phyloP scores from a whole-genome alignment of 176 grass and related monocot genomes.

The Phragmites australis region DNA sequence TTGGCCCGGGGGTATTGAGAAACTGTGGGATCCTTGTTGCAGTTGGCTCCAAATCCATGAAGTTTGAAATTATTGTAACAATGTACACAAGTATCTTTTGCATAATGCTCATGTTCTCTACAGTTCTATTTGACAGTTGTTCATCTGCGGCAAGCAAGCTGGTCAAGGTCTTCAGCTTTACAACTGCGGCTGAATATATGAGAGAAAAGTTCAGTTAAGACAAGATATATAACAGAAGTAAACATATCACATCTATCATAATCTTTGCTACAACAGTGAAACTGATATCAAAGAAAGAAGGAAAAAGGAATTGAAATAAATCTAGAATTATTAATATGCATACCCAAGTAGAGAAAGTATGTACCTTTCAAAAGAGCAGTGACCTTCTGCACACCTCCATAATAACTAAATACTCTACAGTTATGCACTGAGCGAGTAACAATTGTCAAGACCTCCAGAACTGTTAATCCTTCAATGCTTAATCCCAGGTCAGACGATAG shows the following conservation, averaged over 20 bases:
- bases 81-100: constrained; percentile 87
- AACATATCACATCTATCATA: constrained; percentile 27
- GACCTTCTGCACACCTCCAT: constrained; percentile 91
- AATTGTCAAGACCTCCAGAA: constrained; percentile 81
- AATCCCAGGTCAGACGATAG: constrained; percentile 59
- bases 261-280: neutral
- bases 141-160: constrained; percentile 84
- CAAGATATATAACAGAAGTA: constrained; percentile 18
- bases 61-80: constrained; percentile 85
- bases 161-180: constrained; percentile 86
- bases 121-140: constrained; percentile 58
- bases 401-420: constrained; percentile 95
- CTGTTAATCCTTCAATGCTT: constrained; percentile 62
- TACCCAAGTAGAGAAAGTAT: constrained; percentile 12
- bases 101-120: constrained; percentile 78
- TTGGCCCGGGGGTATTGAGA: constrained; percentile 38
- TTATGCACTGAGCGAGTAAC: constrained; percentile 83
- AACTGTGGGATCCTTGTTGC: constrained; percentile 44
- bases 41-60: constrained; percentile 73
- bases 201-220: constrained; percentile 45
- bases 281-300: constrained; percentile 9
- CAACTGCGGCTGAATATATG: constrained; percentile 76
- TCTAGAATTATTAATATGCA: neutral
- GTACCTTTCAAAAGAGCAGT: constrained; percentile 97
- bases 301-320: constrained; percentile 6